Percentiles rank a stretch among this genome's conserved stretches.
phyloP scores from a whole-genome alignment of 2,329 filamentous ascomycete species.

The Nemania sp. region DNA sequence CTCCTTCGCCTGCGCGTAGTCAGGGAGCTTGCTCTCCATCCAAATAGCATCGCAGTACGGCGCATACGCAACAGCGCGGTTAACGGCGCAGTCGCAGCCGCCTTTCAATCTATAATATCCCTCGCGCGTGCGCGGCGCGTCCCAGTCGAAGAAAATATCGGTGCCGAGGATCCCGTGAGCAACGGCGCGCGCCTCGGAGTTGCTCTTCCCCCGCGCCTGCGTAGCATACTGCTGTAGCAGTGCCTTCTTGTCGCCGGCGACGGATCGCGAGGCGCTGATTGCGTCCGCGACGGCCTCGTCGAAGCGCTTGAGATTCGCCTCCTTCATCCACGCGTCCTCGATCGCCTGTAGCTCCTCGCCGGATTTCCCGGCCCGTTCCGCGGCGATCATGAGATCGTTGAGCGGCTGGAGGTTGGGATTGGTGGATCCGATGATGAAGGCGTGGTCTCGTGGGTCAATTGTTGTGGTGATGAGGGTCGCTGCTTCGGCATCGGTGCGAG shows the following conservation, averaged over 20 bases:
- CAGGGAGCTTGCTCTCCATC: slow-evolving; percentile 99
- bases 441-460: slow-evolving; percentile 93
- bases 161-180: slow-evolving; percentile 76
- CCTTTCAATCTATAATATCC: slow-evolving; percentile 93
- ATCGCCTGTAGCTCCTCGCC: slow-evolving; percentile 84
- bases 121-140: slow-evolving; percentile 87
- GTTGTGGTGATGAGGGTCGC: slow-evolving; percentile 96
- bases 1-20: slow-evolving; percentile 86
- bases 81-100: slow-evolving; percentile 87
- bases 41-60: slow-evolving; percentile 96
- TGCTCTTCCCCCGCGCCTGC: slow-evolving; percentile 79
- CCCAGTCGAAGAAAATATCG: slow-evolving; percentile 94
- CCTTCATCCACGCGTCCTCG: slow-evolving; percentile 82
- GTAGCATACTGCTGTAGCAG: slow-evolving; percentile 69
- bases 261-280: slow-evolving; percentile 64
- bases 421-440: slow-evolving; percentile 87
- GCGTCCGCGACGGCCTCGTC: slow-evolving; percentile 84
- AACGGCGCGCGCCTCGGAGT: slow-evolving; percentile 77
- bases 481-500: slow-evolving; percentile 95
- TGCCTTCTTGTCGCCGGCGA: slow-evolving; percentile 68
- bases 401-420: slow-evolving; percentile 84
- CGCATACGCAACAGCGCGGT: slow-evolving; percentile 87
- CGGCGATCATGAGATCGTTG: slow-evolving; percentile 86
- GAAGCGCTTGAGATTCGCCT: slow-evolving; percentile 85
- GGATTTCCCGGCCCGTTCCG: slow-evolving; percentile 78